Base-by-base conservation (phyloP, 192 early-diverging fungal genomes). In the Chytriomyces hyalinus region DNA sequence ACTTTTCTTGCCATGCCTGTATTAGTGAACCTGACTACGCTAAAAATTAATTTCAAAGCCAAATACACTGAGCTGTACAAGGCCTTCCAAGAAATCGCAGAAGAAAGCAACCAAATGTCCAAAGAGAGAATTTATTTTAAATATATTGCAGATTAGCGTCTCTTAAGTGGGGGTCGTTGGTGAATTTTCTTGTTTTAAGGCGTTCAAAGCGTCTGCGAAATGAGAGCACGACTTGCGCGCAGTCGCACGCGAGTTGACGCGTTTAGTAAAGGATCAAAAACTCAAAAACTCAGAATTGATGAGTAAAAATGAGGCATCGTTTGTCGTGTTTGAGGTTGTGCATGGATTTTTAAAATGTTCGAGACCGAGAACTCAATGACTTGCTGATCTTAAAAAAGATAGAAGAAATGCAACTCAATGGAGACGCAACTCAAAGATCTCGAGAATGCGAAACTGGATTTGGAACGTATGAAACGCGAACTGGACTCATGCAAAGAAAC, bases 241-340 rank as follows among this genome's bases (percentile, higher is more conserved):
- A 15, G 28, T 86, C 3, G 75, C 84, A 11, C 47, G 72, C 15
- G 78, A 84, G 26, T 61, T 86, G 24, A 78, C 80, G 11, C 24
- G 22, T 36, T 36, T 84, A 28, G 24, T 81, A 4, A 87, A 86
- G 65, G 85, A 84, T 44, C 84, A 87, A 69, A 82, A 82, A 45
- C 65, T 70, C 17, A 77, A 75, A 11, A 84, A 86, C 61, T 60
- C 72, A 5, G 81, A 87, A 10, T 43, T 86, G 63, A 28, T 51
- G 10, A 48, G 26, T 6, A 75, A 78, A 45, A 71, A 84, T 26
- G 51, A 82, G 26, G 71, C 47, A 22, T 63, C 75, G n/a, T 70
- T 76, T 36, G 45, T 46, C 17, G 45, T 78, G n/a, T 81, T 84
- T 65, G 84, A 80, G 77, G 84, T 84, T 70, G 0, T 36, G 28